A percentile compares a stretch with the other conserved stretches of the same genome.
Conservation (phyloP, 179 eudicot genomes). For the Carnegiea gigantea region DNA sequence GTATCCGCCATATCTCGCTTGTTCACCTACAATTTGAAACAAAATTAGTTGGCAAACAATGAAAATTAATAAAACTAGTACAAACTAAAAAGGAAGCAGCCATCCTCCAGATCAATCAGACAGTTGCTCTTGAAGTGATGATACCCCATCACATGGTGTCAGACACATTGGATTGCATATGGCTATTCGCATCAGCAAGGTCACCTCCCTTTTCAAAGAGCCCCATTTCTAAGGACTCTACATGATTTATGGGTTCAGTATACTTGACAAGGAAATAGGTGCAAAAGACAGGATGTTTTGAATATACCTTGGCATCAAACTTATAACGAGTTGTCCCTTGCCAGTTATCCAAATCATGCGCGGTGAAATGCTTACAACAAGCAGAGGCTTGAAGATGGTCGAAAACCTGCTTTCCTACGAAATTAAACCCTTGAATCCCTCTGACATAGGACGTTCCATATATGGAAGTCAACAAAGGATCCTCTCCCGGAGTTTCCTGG, state of each 20-base stretch:
- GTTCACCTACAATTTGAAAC: constrained; percentile 45
- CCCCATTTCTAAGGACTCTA: neutral
- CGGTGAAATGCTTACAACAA: constrained; percentile 84
- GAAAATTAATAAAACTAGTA: too few species aligned
- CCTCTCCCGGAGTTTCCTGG: constrained; percentile 94
- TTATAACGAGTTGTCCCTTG: constrained; percentile 56
- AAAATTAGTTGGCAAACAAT: neutral
- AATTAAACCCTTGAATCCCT: constrained; percentile 63
- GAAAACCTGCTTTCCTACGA: constrained; percentile 31
- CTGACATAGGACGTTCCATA: constrained; percentile 67
- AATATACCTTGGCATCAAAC: constrained; percentile 62
- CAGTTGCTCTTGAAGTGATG: too few species aligned
- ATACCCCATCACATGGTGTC: too few species aligned
- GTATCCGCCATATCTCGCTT: constrained; percentile 83
- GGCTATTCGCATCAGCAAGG: too few species aligned
- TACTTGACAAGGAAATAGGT: neutral
- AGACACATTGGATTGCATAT: too few species aligned
- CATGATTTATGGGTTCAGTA: neutral
- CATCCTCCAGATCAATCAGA: too few species aligned
- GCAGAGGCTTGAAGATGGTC: constrained; percentile 72
- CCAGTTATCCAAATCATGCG: constrained; percentile 89
- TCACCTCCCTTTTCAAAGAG: too few species aligned
- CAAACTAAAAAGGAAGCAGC: too few species aligned
- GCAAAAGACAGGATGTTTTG: neutral
- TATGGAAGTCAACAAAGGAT: constrained; percentile 55